Evolutionary conservation across 768 basidiomycete genomes (phyloP).

Genomic region (Lactarius hengduanensis): DNA sequence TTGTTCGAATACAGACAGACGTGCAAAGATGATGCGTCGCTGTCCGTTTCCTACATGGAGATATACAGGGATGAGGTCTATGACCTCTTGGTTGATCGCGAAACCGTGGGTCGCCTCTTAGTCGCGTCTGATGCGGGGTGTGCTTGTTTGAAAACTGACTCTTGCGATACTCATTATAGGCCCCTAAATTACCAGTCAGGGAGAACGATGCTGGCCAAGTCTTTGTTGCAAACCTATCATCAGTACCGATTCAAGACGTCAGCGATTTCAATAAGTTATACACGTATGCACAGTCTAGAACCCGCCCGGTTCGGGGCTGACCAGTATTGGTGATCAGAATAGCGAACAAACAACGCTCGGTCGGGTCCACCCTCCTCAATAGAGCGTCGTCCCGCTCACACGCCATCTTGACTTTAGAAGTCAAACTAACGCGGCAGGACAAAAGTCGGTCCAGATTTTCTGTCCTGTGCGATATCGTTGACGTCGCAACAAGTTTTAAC

Average conservation of each 20-base stretch:
- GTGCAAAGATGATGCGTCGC: slow-evolving; percentile 41
- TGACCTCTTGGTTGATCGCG: slow-evolving; percentile 74
- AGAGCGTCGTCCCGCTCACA: slow-evolving; percentile 84
- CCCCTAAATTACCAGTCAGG: slow-evolving; percentile 53
- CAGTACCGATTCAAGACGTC: slow-evolving; percentile 39
- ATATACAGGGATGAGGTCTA: slow-evolving; percentile 92
- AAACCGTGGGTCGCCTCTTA: slow-evolving; percentile 47
- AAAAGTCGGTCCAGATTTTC: slow-evolving; percentile 44
- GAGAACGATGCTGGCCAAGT: slow-evolving; percentile 53
- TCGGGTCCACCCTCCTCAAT: slow-evolving; percentile 85
- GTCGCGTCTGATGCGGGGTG: background rate
- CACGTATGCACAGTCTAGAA: slow-evolving; percentile 37
- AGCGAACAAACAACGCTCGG: slow-evolving; percentile 76
- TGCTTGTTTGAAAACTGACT: background rate
- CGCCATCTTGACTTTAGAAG: slow-evolving; percentile 76
- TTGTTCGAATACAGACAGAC: slow-evolving; percentile 25
- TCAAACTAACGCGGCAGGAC: slow-evolving; percentile 51
- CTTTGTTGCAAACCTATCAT: slow-evolving; percentile 52
- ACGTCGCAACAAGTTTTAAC: slow-evolving; percentile 42
- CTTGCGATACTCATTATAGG: slow-evolving; percentile 34
- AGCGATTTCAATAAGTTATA: slow-evolving; percentile 51
- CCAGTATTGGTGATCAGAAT: slow-evolving; percentile 40
- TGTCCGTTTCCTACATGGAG: slow-evolving; percentile 78
- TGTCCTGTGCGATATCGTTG: background rate
- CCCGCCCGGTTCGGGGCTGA: background rate